A percentile compares a stretch with the other conserved stretches of the same genome.
Conservation (phyloP, 768 basidiomycete genomes). For the Asterophora parasitica region DNA sequence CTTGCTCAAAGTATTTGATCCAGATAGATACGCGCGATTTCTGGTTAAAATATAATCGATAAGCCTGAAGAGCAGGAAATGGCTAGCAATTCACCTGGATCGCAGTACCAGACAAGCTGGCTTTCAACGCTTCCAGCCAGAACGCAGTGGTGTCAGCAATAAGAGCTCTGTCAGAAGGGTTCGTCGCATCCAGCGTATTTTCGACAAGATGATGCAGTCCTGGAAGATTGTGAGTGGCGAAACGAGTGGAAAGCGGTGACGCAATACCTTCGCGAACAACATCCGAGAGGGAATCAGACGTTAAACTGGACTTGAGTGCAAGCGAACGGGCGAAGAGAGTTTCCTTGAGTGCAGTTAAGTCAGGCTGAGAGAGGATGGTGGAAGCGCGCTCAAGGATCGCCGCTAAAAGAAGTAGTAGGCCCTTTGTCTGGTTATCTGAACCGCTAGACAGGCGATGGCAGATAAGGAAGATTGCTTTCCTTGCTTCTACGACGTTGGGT, state of each 20-base stretch:
- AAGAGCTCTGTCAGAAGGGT: slow-evolving; percentile 32
- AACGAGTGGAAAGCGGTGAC: background rate
- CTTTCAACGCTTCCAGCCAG: slow-evolving; percentile 32
- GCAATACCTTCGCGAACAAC: slow-evolving; percentile 31
- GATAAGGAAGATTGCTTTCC: slow-evolving; percentile 34
- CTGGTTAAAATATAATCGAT: slow-evolving; percentile 14
- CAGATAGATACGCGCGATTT: slow-evolving; percentile 35
- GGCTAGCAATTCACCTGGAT: background rate
- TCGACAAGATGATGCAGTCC: slow-evolving; percentile 39
- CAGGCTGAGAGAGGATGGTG: slow-evolving; percentile 22
- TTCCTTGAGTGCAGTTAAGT: slow-evolving; percentile 35
- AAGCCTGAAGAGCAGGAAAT: background rate
- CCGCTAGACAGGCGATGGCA: slow-evolving; percentile 27
- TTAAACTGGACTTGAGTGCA: slow-evolving; percentile 30
- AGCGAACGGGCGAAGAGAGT: slow-evolving; percentile 29
- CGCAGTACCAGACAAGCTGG: background rate
- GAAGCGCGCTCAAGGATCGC: slow-evolving; percentile 29
- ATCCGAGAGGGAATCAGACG: slow-evolving; percentile 20
- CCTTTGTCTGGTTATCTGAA: slow-evolving; percentile 20
- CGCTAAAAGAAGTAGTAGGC: slow-evolving; percentile 35
- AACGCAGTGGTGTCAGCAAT: slow-evolving; percentile 35
- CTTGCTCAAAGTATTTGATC: slow-evolving; percentile 48
- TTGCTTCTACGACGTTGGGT: slow-evolving; percentile 25
- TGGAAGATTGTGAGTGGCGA: slow-evolving; percentile 19
- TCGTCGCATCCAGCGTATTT: slow-evolving; percentile 31